Conservation (phyloP, 106 monocot genomes). For the Narthecium ossifragum region DNA sequence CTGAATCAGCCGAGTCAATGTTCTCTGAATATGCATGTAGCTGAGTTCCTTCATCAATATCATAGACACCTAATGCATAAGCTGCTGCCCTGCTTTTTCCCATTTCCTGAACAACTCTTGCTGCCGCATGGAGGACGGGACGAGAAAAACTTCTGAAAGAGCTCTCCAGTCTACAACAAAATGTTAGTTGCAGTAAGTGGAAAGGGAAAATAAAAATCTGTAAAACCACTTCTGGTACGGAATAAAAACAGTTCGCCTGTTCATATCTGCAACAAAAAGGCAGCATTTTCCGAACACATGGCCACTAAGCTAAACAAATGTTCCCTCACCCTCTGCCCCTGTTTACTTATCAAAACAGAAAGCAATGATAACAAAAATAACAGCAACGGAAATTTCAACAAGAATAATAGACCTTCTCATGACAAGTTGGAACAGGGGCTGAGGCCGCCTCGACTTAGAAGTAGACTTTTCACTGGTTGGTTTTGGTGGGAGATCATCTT, state of each 20-base stretch:
- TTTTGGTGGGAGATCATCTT: constrained; percentile 57
- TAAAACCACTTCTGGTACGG: too few species aligned
- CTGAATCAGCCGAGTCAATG: constrained; percentile 59
- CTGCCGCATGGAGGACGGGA: constrained; percentile 93
- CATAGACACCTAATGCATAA: constrained; percentile 79
- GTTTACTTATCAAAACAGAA: too few species aligned
- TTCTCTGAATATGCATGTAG: constrained; percentile 66
- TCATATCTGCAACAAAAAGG: too few species aligned
- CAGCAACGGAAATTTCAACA: too few species aligned
- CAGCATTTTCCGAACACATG: too few species aligned
- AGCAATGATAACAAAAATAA: too few species aligned
- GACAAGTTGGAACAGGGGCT: constrained; percentile 92
- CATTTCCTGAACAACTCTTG: constrained; percentile 97
- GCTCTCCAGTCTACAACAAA: constrained; percentile 67
- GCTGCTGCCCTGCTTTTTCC: constrained; percentile 98
- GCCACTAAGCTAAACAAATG: too few species aligned
- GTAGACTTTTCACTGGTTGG: constrained; percentile 51
- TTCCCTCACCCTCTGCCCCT: too few species aligned
- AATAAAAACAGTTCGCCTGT: too few species aligned
- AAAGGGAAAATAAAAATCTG: too few species aligned
- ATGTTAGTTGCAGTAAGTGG: too few species aligned
- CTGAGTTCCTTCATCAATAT: constrained; percentile 67
- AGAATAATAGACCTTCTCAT: constrained; percentile 72
- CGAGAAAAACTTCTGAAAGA: constrained; percentile 98
- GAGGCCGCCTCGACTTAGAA: constrained; percentile 75